These are phyloP conservation scores for Dothideomycetidae sp. DNA, from an alignment of 2,329 filamentous ascomycete genomes.

Conservation along the genomic window DNA sequence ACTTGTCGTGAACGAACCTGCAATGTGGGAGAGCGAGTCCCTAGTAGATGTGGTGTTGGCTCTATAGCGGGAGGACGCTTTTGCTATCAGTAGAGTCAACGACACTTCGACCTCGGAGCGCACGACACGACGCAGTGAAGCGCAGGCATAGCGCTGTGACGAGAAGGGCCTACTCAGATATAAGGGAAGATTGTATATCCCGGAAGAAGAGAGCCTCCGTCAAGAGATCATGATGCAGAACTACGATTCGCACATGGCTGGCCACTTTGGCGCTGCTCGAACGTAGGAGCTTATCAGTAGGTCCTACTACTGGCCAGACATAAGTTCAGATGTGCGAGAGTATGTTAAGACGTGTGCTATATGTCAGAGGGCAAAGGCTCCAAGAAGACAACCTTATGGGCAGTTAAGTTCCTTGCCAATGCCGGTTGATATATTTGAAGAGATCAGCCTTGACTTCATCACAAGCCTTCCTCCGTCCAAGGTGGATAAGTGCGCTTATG, in stretches of 20 bases:
- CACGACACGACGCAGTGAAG: neutral
- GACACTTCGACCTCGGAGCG: neutral
- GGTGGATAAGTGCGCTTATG: neutral
- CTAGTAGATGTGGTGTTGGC: neutral
- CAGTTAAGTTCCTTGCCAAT: neutral
- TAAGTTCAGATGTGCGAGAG: neutral
- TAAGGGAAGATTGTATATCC: neutral
- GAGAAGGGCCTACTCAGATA: neutral
- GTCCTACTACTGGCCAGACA: neutral
- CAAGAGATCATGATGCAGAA: neutral
- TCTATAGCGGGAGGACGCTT: neutral
- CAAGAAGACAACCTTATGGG: neutral
- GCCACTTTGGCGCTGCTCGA: neutral
- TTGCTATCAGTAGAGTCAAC: neutral
- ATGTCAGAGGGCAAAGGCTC: neutral
- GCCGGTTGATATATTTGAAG: neutral
- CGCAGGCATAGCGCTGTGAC: neutral
- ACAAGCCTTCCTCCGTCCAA: neutral
- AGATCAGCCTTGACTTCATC: neutral
- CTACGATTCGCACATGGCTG: neutral
- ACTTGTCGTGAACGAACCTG: neutral
- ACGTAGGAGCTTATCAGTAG: neutral
- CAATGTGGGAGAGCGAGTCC: neutral
- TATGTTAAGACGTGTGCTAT: conserved; percentile 1
- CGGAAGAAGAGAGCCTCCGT: neutral